phyloP scores from a whole-genome alignment of 495 filamentous ascomycete genomes.

The Paragyromitra xinjiangensis region DNA sequence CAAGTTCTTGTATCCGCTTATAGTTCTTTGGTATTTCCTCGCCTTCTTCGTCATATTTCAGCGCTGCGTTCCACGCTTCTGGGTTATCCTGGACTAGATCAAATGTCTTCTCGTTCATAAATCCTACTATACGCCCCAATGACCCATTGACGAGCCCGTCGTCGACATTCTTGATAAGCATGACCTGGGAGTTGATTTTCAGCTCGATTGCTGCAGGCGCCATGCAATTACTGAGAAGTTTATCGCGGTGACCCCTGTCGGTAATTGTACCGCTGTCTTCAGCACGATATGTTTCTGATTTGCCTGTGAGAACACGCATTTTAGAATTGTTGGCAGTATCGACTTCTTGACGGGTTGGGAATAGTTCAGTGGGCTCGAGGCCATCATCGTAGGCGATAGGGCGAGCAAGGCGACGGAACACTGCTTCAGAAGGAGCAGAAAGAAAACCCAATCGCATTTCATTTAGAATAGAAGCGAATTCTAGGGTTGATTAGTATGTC shows the following conservation, averaged over 20 bases:
- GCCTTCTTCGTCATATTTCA: slow-evolving; percentile 59
- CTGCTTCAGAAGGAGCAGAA: slow-evolving; percentile 70
- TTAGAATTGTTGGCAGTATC: slow-evolving; percentile 81
- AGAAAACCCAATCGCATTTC: slow-evolving; percentile 93
- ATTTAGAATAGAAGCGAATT: slow-evolving; percentile 93
- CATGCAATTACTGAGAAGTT: slow-evolving; percentile 88
- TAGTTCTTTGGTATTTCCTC: slow-evolving; percentile 56
- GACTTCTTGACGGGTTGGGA: slow-evolving; percentile 89
- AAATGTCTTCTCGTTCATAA: slow-evolving; percentile 85
- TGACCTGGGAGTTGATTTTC: slow-evolving; percentile 93
- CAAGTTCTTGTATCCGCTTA: slow-evolving; percentile 59
- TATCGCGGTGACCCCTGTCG: slow-evolving; percentile 74
- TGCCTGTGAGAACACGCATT: slow-evolving; percentile 75
- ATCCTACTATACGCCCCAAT: slow-evolving; percentile 81
- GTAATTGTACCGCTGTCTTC: slow-evolving; percentile 76
- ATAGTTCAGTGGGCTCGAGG: slow-evolving; percentile 91
- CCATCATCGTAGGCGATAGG: slow-evolving; percentile 76
- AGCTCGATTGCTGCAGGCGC: slow-evolving; percentile 78
- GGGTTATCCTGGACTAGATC: slow-evolving; percentile 69
- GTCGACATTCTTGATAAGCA: slow-evolving; percentile 99
- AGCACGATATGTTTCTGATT: slow-evolving; percentile 72
- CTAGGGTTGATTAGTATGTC: slow-evolving; percentile 60
- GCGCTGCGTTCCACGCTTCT: slow-evolving; percentile 62
- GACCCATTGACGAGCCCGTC: slow-evolving; percentile 93
- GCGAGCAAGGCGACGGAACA: slow-evolving; percentile 76